Conservation (phyloP, 805 yeast genomes). For the Allodekkera sacchari region DNA sequence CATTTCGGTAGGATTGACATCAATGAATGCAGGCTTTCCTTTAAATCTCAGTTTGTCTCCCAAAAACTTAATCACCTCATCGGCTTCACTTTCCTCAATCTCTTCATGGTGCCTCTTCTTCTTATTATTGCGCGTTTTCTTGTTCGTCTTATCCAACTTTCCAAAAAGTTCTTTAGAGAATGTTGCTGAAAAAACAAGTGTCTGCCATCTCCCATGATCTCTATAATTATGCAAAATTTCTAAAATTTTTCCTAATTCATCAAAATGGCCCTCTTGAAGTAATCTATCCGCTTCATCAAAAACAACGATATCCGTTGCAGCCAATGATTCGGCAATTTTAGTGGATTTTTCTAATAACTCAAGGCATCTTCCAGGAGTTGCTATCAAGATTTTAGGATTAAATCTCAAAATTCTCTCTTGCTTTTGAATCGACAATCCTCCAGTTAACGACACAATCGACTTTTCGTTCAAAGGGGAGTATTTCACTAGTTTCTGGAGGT, state of each 20-base stretch:
- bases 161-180: conserved; percentile 77
- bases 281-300: conserved; percentile 95
- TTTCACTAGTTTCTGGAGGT: conserved; percentile 49
- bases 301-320: conserved; percentile 46
- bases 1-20: conserved; percentile 77
- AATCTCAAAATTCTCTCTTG: conserved; percentile 73
- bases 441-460: conserved; percentile 74
- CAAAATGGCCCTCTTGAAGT: conserved; percentile 93
- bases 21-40: conserved; percentile 61
- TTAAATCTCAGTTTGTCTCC: conserved; percentile 64
- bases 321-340: conserved; percentile 32
- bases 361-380: conserved; percentile 90
- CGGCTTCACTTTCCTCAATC: conserved; percentile 32
- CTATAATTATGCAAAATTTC: conserved; percentile 50
- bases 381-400: conserved; percentile 77
- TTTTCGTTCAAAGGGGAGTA: conserved; percentile 36
- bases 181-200: conserved; percentile 92
- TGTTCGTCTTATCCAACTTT: conserved; percentile 45
- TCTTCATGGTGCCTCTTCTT: conserved; percentile 19
- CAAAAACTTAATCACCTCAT: conserved; percentile 56
- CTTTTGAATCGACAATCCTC: conserved; percentile 90
- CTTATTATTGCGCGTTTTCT: conserved; percentile 21
- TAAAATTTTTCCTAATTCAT: conserved; percentile 77
- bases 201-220: conserved; percentile 51
- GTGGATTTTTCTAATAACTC: conserved; percentile 67